Percentiles rank a stretch among this genome's conserved stretches.
phyloP scores from a whole-genome alignment of 352 stramenopile genomes.

The Phytophthora niederhauseri region DNA sequence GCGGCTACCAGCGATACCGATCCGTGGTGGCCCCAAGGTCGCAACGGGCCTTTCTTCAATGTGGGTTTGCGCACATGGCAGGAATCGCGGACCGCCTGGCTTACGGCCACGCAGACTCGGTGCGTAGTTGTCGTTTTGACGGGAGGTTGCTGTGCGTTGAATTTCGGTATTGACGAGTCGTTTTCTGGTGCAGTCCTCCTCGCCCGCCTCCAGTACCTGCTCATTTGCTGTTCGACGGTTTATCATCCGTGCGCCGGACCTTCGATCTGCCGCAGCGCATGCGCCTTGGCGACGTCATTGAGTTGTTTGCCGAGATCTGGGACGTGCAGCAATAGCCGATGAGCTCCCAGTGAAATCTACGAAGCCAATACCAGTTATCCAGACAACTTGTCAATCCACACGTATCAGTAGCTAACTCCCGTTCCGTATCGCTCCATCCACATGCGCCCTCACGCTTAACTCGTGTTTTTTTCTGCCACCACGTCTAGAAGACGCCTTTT shows the following conservation, averaged over 20 bases:
- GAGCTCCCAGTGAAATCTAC: conserved; percentile 25
- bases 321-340: conserved; percentile 79
- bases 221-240: conserved; percentile 82
- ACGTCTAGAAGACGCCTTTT: neutral
- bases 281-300: conserved; percentile 83
- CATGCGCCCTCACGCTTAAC: conserved; percentile 9
- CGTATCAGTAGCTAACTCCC: conserved; percentile 41
- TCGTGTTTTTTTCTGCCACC: conserved; percentile 14
- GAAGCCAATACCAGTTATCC: conserved; percentile 24
- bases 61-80: conserved; percentile 81
- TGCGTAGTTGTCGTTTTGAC: conserved; percentile 32
- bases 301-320: conserved; percentile 91
- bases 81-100: conserved; percentile 67
- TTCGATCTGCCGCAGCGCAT: conserved; percentile 89
- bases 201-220: conserved; percentile 69
- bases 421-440: neutral
- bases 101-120: conserved; percentile 73
- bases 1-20: conserved; percentile 80
- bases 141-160: neutral
- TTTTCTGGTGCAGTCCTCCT: conserved; percentile 54
- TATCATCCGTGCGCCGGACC: conserved; percentile 86
- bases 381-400: conserved; percentile 41
- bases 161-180: conserved; percentile 14
- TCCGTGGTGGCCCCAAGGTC: conserved; percentile 87
- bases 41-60: conserved; percentile 89